Evolutionary conservation across 371 early-diverging fungal species (phyloP), one percentile per base, ranked within the genome.

Genomic region (Apophysomyces ossiformis): DNA sequence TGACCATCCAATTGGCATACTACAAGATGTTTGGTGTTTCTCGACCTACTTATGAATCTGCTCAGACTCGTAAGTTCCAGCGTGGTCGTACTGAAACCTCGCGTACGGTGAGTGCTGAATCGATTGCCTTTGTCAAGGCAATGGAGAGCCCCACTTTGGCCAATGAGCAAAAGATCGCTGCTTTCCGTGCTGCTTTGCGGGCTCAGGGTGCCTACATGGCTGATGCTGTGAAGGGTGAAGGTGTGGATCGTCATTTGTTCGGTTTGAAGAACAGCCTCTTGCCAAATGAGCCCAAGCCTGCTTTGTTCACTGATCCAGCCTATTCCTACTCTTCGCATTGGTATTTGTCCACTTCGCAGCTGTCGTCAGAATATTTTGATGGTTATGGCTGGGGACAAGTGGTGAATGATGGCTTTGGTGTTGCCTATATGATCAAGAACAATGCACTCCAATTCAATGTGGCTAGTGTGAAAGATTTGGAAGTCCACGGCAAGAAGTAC

Each of bases 371-470:
- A 72, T 79, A 93, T 79, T 97, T 94, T 83, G 88, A 90, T 63
- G 89, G 90, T 47, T 98, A 96, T 71, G 99, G 99, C 11, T 98
- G 96, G 96, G 96, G 96, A 61, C 94, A 94, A 75, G 98, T 98
- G 41, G 93, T 95, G n/a, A 89, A 93, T 38, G 94, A 95, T 78
- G 98, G 98, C 8, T 98, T 91, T 75, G 97, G 96, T 57, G 75
- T 91, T 69, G 97, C 98, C 21, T 98, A 98, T 84, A 95, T 95
- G 90, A 88, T 97, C 78, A 95, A 94, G 80, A 84, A 88, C 62
- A 83, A 90, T 67, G 78, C 88, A 57, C 72, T 97, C 58, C 89
- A 93, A 66, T 92, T 97, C 82, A 97, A 95, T 73, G 83, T 97
- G 46, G 91, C 93, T 5, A 87, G 90, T 56, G 80, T 84, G 16